phyloP scores from a whole-genome alignment of 2,329 filamentous ascomycete genomes.

The Peltaster fructicola region DNA sequence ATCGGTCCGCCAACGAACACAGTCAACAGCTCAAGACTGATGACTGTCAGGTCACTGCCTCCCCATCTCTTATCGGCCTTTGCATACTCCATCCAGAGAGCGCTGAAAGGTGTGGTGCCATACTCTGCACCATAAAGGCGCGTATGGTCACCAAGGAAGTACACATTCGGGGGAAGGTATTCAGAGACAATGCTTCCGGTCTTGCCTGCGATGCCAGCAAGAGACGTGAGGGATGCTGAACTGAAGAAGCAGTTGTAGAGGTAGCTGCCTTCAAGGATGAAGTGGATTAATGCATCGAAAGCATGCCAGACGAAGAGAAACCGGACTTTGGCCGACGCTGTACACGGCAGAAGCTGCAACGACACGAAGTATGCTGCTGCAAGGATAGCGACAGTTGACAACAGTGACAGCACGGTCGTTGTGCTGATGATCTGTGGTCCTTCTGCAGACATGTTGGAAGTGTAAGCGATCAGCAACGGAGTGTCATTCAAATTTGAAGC shows the following conservation, averaged over 20 bases:
- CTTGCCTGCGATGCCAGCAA: constrained; percentile 10
- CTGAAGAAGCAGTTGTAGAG: constrained; percentile 88
- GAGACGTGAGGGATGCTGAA: constrained; percentile 29
- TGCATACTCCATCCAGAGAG: constrained; percentile 48
- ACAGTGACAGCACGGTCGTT: constrained; percentile 37
- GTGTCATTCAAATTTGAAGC: too few species aligned
- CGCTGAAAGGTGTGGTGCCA: constrained; percentile 33
- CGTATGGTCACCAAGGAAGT: constrained; percentile 36
- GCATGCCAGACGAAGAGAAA: constrained; percentile 87
- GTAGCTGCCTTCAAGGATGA: constrained; percentile 78
- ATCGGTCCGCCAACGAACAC: constrained; percentile 41
- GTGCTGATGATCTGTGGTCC: constrained; percentile 21
- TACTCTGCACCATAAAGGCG: constrained; percentile 43
- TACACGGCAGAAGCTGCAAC: constrained; percentile 32
- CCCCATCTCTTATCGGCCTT: constrained; percentile 35
- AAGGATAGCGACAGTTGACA: constrained; percentile 36
- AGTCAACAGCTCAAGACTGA: constrained; percentile 35
- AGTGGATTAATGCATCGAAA: constrained; percentile 82
- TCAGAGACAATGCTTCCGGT: constrained; percentile 17
- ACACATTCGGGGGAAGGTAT: constrained; percentile 29
- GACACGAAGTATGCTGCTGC: constrained; percentile 34
- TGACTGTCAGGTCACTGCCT: constrained; percentile 1
- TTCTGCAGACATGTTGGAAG: too few species aligned
- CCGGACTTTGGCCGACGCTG: constrained; percentile 41
- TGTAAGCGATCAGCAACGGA: too few species aligned